These are phyloP conservation scores for Lavandula angustifolia DNA, from an alignment of 257 asterid species.

Conservation along the genomic window DNA sequence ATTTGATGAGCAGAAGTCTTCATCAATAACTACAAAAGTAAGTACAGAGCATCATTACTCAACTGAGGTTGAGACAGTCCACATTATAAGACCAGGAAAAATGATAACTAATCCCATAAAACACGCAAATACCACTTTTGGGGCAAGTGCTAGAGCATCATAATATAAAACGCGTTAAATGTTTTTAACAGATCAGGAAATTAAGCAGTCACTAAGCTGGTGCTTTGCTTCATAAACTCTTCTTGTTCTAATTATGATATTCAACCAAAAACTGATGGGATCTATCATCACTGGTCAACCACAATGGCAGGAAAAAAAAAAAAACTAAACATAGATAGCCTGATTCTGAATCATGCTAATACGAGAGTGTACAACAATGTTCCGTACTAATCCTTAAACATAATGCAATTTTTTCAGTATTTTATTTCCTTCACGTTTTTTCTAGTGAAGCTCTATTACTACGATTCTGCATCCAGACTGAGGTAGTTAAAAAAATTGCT, in stretches of 20 bases:
- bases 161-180: no score
- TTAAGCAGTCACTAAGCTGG: conserved; percentile 1
- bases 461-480: neutral
- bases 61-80: conserved; percentile 19
- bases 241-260: conserved; percentile 4
- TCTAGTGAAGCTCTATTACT: neutral
- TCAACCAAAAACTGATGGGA: conserved; percentile 13
- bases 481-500: neutral
- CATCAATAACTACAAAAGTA: conserved; percentile 70
- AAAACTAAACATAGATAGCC: neutral
- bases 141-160: no score
- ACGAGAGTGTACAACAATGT: conserved; percentile 6
- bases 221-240: conserved; percentile 2
- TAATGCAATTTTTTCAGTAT: neutral
- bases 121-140: neutral
- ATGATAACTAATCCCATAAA: conserved; percentile 10
- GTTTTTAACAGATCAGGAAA: neutral
- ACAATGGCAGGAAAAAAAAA: neutral
- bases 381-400: neutral
- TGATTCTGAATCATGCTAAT: neutral
- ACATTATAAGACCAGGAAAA: conserved; percentile 15
- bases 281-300: neutral
- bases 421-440: neutral
- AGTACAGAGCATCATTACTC: conserved; percentile 14
- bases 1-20: conserved; percentile 72